phyloP scores from a whole-genome alignment of 768 basidiomycete genomes.

The Xerocomellus amylosporus region DNA sequence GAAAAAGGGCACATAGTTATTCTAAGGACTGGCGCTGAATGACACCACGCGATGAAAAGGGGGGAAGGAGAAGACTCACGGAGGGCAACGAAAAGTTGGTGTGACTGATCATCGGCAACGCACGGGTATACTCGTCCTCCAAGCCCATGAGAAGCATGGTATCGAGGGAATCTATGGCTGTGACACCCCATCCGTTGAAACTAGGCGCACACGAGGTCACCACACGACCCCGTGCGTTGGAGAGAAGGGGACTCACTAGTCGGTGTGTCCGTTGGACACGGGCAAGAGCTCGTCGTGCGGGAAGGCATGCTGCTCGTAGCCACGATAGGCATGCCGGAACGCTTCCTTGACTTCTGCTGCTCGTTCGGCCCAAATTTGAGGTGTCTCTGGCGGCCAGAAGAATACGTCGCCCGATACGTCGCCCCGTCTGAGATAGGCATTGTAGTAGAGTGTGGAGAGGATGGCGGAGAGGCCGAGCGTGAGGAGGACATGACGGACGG shows the following conservation, averaged over 20 bases:
- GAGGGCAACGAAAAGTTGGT: constrained; percentile 46
- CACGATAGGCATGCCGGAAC: constrained; percentile 64
- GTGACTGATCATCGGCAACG: constrained; percentile 48
- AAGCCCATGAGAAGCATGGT: constrained; percentile 82
- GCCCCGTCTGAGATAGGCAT: constrained; percentile 1
- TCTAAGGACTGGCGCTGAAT: constrained; percentile 12
- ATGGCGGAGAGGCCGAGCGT: constrained; percentile 4
- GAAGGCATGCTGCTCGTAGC: constrained; percentile 59
- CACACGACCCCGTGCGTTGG: too few relatives aligned
- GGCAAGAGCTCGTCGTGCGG: constrained; percentile 65
- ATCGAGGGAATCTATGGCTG: constrained; percentile 78
- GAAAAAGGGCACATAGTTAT: constrained; percentile 54
- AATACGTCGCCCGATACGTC: background rate
- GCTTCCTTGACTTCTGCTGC: constrained; percentile 58
- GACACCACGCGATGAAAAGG: too few relatives aligned
- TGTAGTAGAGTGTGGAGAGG: constrained; percentile 19
- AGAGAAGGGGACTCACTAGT: constrained; percentile 45
- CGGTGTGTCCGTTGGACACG: constrained; percentile 39
- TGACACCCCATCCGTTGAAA: constrained; percentile 80
- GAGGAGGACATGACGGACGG: constrained; percentile 19
- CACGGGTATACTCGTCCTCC: constrained; percentile 63
- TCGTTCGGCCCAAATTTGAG: constrained; percentile 46
- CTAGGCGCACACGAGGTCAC: constrained; percentile 33
- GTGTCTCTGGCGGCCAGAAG: constrained; percentile 9
- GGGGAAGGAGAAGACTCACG: constrained; percentile 29